Evolutionary conservation across 805 yeast species (phyloP), one percentile per base, ranked within the genome.

Genomic region (Lachancea sp.): DNA sequence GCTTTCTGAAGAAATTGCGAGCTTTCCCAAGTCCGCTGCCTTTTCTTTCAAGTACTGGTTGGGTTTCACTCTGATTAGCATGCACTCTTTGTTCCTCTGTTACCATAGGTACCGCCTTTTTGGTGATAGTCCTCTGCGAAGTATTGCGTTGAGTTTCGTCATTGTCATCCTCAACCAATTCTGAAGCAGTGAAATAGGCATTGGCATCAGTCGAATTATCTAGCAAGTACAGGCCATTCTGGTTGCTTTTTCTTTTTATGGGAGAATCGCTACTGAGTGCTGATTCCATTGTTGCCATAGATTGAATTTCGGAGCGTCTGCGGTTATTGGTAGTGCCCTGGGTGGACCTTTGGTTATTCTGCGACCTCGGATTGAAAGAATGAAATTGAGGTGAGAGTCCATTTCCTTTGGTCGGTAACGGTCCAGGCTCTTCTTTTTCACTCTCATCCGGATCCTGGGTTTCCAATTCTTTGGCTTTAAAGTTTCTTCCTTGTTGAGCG

Each of bases 171-270:
- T 28, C 30, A 13, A 22, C 13, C 23, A 29, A n/a, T 29, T 58
- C 62, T 26, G 53, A 51, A 2, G 64, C 64, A 4, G 64, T 60
- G 3, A 55, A 52, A 34, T 49, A 60, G 6, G 41, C 54, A 29
- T 47, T 49, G 6, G 49, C 52, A 31, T 54, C 54, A 7, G 60
- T 54, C 5, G 56, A 42, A 25, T 54, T 50, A n/a, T 58, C 60
- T 23, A 56, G 42, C 38, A 48, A 43, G 33, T 56, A 56, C 34
- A 56, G 38, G 12, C 53, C 53, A 3, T 58, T 50, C 29, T 59
- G 54, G 12, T 54, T 43, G 9, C 47, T 45, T 16, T 41, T 44
- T 7, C 43, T 42, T 34, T 56, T 57, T 4, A 34, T 29, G 2
- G 55, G 56, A 2, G 60, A 50, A 17, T 50, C 52, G n/a, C 18